These are phyloP conservation scores for Podospora conica DNA, from an alignment of 495 filamentous ascomycete genomes.

Conservation along the genomic window DNA sequence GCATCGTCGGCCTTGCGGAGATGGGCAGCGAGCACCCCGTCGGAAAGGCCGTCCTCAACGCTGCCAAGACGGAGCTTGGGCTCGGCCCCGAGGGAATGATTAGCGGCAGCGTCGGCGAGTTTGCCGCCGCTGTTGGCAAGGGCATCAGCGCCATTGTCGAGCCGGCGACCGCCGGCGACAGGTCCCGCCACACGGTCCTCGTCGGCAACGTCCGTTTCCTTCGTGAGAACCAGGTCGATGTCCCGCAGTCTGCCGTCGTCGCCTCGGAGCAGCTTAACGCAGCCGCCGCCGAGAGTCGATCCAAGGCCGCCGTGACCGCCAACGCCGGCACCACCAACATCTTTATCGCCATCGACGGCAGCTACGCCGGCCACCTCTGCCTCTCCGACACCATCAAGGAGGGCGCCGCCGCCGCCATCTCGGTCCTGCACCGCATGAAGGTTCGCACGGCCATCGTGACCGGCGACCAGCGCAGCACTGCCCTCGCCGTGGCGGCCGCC, in stretches of 20 bases:
- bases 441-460: slow-evolving; percentile 89
- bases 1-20: slow-evolving; percentile 85
- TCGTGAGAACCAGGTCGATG: slow-evolving; percentile 54
- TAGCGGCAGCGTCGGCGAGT: slow-evolving; percentile 77
- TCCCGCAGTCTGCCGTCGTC: slow-evolving; percentile 57
- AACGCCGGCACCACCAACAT: slow-evolving; percentile 76
- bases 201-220: slow-evolving; percentile 80
- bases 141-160: slow-evolving; percentile 80
- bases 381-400: slow-evolving; percentile 88
- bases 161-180: slow-evolving; percentile 58
- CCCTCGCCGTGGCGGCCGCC: slow-evolving; percentile 69
- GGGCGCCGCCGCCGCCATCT: slow-evolving; percentile 72
- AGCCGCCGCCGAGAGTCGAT: slow-evolving; percentile 28
- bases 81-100: slow-evolving; percentile 65
- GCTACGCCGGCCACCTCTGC: slow-evolving; percentile 72
- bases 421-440: slow-evolving; percentile 76
- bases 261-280: slow-evolving; percentile 51
- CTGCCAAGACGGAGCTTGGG: slow-evolving; percentile 67
- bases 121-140: slow-evolving; percentile 75
- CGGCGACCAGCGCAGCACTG: slow-evolving; percentile 79
- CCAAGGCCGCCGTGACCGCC: slow-evolving; percentile 27
- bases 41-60: slow-evolving; percentile 71
- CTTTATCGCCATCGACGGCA: slow-evolving; percentile 77
- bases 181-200: slow-evolving; percentile 66
- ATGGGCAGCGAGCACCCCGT: slow-evolving; percentile 94